Evolutionary conservation across 2,329 filamentous ascomycete species (phyloP), one percentile per base, ranked within the genome.

Genomic region (Aspergillus caelatus): DNA sequence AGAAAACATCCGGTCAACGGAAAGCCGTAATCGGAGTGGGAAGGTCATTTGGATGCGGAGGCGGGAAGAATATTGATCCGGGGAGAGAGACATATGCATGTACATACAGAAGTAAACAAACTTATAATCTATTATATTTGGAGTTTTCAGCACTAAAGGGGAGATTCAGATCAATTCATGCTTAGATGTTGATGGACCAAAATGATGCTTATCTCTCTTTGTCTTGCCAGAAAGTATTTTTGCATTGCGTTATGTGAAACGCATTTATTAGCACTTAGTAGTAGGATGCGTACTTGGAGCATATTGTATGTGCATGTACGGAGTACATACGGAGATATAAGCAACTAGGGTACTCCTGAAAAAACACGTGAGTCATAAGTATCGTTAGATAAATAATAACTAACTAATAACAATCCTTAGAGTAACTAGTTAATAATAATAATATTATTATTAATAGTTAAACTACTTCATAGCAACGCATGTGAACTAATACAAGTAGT

Each of bases 11-110:
- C 58, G 59, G 52, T 58, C 36, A 55, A 57, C 54, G 53, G 58
- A 60, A 57, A 61, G 58, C 74, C 74, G 71, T 69, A 69, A 74
- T 74, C 72, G 73, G 74, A 74, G 72, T 61, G 55, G 28, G 70
- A 39, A 39, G 21, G 52, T 55, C n/a, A 55, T 71, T 72, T 68
- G 67, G 68, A 67, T 66, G 19, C 69, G 63, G 69, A 30, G 10
- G 19, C 11, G n/a, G 52, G 52, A 39, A 30, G 8, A 55, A 26
- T 55, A 55, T 55, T 55, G 32, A 55, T 36, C 52, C 34, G 52
- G 52, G 36, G 4, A 5, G 26, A n/a, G n/a, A n/a, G n/a, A n/a
- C n/a, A n/a, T n/a, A n/a, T n/a, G n/a, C n/a, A n/a, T n/a, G n/a
- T n/a, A 26, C 26, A 26, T 26, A 26, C 26, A 3, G 26, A 26